Evolutionary conservation across 495 filamentous ascomycete species (phyloP).

Genomic region (Penicilliopsis zonata): DNA sequence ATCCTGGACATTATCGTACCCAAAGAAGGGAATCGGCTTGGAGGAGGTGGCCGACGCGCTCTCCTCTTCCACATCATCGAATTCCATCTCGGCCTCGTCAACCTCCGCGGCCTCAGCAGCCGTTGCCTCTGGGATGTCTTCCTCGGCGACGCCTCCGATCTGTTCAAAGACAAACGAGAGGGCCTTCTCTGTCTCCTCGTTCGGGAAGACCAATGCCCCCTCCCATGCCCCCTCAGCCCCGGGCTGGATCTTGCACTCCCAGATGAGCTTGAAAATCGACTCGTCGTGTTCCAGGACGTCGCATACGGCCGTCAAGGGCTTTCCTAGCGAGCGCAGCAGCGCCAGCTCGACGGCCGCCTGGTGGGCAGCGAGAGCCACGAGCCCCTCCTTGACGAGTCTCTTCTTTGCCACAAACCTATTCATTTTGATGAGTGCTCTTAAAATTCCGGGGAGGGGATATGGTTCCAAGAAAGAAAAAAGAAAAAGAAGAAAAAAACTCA

Average conservation of each 20-base stretch:
- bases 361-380: constrained; percentile 19
- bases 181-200: constrained; percentile 13
- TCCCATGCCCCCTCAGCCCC: constrained; percentile 13
- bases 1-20: constrained; percentile 8
- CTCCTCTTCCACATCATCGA: constrained; percentile 8
- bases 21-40: constrained; percentile 8
- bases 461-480: neutral
- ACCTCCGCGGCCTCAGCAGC: constrained; percentile 3
- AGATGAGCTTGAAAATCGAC: constrained; percentile 13
- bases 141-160: constrained; percentile 14
- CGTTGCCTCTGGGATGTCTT: no score
- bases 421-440: neutral
- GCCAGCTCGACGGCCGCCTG: constrained; percentile 36
- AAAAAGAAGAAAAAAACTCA: constrained; percentile 9
- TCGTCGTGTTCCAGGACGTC: constrained; percentile 18
- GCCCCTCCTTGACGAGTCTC: constrained; percentile 11
- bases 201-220: constrained; percentile 19
- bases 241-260: constrained; percentile 16
- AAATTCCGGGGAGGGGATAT: neutral
- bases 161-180: constrained; percentile 30
- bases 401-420: constrained; percentile 9
- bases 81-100: constrained; percentile 1
- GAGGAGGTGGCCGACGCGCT: neutral
- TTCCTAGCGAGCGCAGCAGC: constrained; percentile 23
- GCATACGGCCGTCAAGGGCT: constrained; percentile 17